Conservation (phyloP, 23 red algal genomes). For the Gracilaria caudata region DNA sequence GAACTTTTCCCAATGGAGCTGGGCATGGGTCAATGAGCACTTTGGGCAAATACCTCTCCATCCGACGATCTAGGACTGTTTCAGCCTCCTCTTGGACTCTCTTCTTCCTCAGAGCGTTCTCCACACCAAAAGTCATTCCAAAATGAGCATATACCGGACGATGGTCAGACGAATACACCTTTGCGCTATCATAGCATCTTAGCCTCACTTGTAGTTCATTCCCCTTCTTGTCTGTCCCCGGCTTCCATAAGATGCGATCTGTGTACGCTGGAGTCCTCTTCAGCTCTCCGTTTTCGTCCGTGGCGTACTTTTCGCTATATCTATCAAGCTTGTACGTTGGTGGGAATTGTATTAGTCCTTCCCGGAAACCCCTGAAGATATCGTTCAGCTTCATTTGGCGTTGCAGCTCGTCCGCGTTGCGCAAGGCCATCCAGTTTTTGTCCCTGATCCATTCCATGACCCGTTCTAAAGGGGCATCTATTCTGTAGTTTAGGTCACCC, state of each 20-base stretch:
- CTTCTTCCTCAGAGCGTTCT: slow-evolving; percentile 23
- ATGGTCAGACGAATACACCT: slow-evolving; percentile 88
- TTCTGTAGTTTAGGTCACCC: slow-evolving; percentile 97
- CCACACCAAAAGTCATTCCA: slow-evolving; percentile 55
- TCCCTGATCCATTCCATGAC: slow-evolving; percentile 80
- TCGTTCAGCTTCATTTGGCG: slow-evolving; percentile 45
- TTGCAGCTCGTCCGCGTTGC: slow-evolving; percentile 77
- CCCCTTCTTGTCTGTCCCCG: slow-evolving; percentile 5
- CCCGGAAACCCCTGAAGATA: slow-evolving; percentile 84
- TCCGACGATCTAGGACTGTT: neutral
- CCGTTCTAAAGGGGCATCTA: slow-evolving; percentile 62
- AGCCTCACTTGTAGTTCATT: slow-evolving; percentile 6
- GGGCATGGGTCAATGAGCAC: slow-evolving; percentile 35
- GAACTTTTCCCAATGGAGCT: slow-evolving; percentile 25
- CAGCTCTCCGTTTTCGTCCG: slow-evolving; percentile 63
- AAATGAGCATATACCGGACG: slow-evolving; percentile 84
- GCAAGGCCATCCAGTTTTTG: slow-evolving; percentile 69
- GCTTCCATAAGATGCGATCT: slow-evolving; percentile 84
- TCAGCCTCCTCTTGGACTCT: slow-evolving; percentile 6
- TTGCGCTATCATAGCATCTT: slow-evolving; percentile 50
- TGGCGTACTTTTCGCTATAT: slow-evolving; percentile 70
- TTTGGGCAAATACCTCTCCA: slow-evolving; percentile 3
- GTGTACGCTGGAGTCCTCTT: slow-evolving; percentile 91
- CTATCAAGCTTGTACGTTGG: slow-evolving; percentile 94
- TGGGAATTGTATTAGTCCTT: slow-evolving; percentile 82